Conservation (phyloP, 1,284 basidiomycete genomes). For the Termitomyces sp. region DNA sequence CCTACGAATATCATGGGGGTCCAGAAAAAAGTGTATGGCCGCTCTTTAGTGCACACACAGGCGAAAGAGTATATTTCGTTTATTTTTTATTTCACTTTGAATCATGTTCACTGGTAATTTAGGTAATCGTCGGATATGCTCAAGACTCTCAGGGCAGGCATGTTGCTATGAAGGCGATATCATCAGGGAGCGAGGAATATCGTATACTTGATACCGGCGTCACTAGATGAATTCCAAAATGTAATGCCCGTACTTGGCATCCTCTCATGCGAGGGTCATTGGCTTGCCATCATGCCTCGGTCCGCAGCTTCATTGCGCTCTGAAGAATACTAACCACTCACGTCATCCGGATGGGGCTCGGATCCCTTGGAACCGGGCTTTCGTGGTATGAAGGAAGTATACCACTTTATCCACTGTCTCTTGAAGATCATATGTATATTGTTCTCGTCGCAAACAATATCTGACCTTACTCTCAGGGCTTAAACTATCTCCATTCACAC, state of each 20-base stretch:
- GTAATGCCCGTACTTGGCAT: constrained; percentile 13
- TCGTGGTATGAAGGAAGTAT: neutral
- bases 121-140: neutral
- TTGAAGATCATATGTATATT: neutral
- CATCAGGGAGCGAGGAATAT: neutral
- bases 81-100: neutral
- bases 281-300: constrained; percentile 6
- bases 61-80: neutral
- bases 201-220: constrained; percentile 1
- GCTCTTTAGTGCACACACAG: neutral
- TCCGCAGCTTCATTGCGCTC: neutral
- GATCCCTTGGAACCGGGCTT: neutral
- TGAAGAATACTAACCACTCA: neutral
- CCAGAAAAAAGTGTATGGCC: neutral
- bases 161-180: neutral
- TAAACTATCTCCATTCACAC: constrained; percentile 15
- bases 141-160: neutral
- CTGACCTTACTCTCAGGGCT: constrained; percentile 5
- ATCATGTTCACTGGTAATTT: neutral
- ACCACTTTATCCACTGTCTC: neutral
- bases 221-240: neutral
- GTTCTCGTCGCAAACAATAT: neutral
- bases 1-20: neutral
- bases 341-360: too few species aligned
- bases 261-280: constrained; percentile 12